Conservation (phyloP, 73 alveolate species). For the Paramecium pentaurelia region DNA sequence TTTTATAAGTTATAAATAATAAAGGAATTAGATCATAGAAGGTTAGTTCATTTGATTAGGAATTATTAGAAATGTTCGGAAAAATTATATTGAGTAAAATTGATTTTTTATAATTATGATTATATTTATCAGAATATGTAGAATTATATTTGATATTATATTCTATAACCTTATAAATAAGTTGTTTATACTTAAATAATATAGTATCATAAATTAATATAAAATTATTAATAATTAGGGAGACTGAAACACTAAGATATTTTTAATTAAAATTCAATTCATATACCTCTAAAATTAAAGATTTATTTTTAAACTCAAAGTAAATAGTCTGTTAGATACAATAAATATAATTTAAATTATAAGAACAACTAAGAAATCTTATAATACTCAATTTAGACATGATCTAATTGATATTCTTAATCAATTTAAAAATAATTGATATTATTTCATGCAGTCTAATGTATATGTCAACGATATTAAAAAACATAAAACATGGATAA, state of each 20-base stretch:
- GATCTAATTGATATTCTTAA: neutral
- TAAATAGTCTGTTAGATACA: neutral
- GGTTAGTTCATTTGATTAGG: constrained; percentile 28
- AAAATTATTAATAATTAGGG: neutral
- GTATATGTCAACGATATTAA: neutral
- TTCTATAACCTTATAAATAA: neutral
- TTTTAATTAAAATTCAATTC: neutral
- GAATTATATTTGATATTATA: neutral
- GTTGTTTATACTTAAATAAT: neutral
- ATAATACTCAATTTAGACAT: neutral
- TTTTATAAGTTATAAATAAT: neutral
- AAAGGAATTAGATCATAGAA: neutral
- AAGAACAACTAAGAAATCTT: neutral
- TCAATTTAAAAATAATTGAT: neutral
- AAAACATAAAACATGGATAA: neutral
- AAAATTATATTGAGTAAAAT: constrained; percentile 5
- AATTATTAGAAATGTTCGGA: constrained; percentile 32
- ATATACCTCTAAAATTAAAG: neutral
- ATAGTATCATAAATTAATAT: neutral
- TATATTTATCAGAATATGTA: neutral
- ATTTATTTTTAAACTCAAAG: neutral
- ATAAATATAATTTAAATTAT: neutral
- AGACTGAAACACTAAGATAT: neutral
- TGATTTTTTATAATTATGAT: neutral
- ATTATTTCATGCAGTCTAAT: neutral